Base-by-base conservation (phyloP, 2,329 filamentous ascomycete species). In the Botrytis byssoidea region DNA sequence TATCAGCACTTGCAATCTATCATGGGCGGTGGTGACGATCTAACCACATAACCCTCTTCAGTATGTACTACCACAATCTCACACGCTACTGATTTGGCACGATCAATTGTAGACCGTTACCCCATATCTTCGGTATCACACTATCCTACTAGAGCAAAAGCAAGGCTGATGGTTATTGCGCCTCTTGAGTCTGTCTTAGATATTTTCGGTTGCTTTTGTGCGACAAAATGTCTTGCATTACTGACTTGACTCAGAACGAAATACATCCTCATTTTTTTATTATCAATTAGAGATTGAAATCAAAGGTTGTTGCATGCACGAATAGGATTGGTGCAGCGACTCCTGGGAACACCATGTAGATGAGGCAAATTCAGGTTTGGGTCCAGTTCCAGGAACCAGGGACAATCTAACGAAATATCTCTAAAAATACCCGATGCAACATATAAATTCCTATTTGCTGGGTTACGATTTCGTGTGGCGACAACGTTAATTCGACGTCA, bases 161-260 rank as follows among this genome's bases (percentile, higher is more conserved):
- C 72, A 73, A 73, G 72, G 59, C 57, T 64, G 72, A 65, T 59
- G 37, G 64, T 46, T 29, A 73, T 40, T 70, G 67, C 66, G 44
- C 66, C 72, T 35, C 59, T 61, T 20, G 32, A 59, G 40, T 25
- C 55, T 42, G 29, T 71, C 40, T 32, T 42, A 20, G 44, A 51
- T 42, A 59, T 44, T 59, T 42, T 44, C n/a, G n/a, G 66, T 57
- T 46, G n/a, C n/a, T 70, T 73, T 73, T 61, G 66, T 70, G 66
- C 46, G 32, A 55, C 72, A 22, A 3, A 22, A 29, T 57, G 37
- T 35, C 46, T 67, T 72, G 61, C 60, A 66, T 57, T 35, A 14
- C 25, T 60, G 25, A 70, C 25, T 37, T 32, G 37, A 29, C 66
- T 42, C n/a, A 25, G 37, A 42, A 10, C 25, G 25, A 40, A 64